These are phyloP conservation scores for Aurinia saxatilis DNA, from an alignment of 345 rosid species.

Conservation along the genomic window DNA sequence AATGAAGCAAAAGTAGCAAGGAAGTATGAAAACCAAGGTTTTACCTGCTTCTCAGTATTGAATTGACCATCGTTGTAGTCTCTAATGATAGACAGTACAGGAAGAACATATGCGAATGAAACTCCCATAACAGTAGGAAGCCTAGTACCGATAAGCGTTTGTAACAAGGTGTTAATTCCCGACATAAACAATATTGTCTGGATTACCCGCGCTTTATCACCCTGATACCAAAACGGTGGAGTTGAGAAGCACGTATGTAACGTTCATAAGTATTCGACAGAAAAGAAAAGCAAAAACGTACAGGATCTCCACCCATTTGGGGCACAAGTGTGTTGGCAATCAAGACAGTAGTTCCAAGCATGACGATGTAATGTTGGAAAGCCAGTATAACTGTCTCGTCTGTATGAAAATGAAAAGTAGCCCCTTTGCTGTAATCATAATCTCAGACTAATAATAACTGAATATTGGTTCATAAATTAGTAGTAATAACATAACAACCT, in stretches of 20 bases:
- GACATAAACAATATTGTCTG: constrained; percentile 82
- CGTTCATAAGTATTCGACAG: constrained; percentile 8
- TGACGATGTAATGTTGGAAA: constrained; percentile 88
- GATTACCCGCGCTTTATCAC: constrained; percentile 83
- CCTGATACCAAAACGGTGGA: constrained; percentile 43
- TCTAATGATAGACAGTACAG: constrained; percentile 71
- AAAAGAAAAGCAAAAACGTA: constrained; percentile 31
- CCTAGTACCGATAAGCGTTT: constrained; percentile 77
- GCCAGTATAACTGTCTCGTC: constrained; percentile 66
- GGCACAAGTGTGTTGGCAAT: constrained; percentile 64
- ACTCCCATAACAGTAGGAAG: constrained; percentile 97
- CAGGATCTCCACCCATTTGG: constrained; percentile 78
- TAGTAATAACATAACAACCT: no score
- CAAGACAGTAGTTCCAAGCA: constrained; percentile 80
- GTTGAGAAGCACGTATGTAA: no score
- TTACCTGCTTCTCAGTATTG: constrained; percentile 52
- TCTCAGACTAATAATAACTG: no score
- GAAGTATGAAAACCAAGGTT: neutral
- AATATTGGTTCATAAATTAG: no score
- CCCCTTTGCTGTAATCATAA: no score
- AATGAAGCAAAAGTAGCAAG: neutral
- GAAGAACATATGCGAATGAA: constrained; percentile 64
- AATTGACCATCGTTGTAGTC: constrained; percentile 51
- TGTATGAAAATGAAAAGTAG: constrained; percentile 29
- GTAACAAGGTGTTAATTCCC: constrained; percentile 84